Evolutionary conservation across 306 rosid genomes (phyloP).

Genomic region (Parietaria judaica): DNA sequence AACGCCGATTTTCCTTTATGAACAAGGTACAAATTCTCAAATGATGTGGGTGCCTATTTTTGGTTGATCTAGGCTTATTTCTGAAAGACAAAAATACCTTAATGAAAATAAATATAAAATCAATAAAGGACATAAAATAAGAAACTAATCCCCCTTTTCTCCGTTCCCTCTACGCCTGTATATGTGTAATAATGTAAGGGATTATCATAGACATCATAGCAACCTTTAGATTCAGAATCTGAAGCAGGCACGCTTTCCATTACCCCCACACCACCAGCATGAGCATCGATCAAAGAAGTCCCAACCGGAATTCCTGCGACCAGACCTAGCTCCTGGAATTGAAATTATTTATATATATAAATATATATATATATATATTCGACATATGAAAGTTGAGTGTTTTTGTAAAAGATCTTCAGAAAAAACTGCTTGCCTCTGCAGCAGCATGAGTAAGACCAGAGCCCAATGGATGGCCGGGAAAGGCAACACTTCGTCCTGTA

Average conservation of each 20-base stretch:
- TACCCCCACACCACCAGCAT: slow-evolving; percentile 96
- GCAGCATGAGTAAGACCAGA: slow-evolving; percentile 85
- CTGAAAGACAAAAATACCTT: too few species aligned
- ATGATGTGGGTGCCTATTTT: too few species aligned
- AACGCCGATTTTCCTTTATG: too few species aligned
- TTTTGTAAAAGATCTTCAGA: slow-evolving; percentile 34
- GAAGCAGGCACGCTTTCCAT: slow-evolving; percentile 65
- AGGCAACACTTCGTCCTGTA: slow-evolving; percentile 98
- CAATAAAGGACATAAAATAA: too few species aligned
- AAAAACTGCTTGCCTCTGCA: slow-evolving; percentile 72
- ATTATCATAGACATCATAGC: slow-evolving; percentile 5
- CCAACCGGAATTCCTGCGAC: slow-evolving; percentile 89
- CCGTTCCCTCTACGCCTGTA: too few species aligned
- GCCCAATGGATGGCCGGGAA: slow-evolving; percentile 96
- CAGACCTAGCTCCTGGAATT: slow-evolving; percentile 80
- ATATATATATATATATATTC: slow-evolving; percentile 17
- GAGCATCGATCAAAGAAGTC: slow-evolving; percentile 90
- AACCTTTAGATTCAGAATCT: slow-evolving; percentile 52
- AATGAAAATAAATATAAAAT: too few species aligned
- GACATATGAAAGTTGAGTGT: slow-evolving; percentile 26
- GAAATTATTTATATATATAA: slow-evolving; percentile 17
- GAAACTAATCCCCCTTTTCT: too few species aligned
- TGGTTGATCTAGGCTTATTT: too few species aligned
- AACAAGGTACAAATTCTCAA: too few species aligned
- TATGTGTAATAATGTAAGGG: too few species aligned